These are phyloP conservation scores for Uromyces viciae-fabae DNA, from an alignment of 1,284 basidiomycete genomes.

Conservation along the genomic window DNA sequence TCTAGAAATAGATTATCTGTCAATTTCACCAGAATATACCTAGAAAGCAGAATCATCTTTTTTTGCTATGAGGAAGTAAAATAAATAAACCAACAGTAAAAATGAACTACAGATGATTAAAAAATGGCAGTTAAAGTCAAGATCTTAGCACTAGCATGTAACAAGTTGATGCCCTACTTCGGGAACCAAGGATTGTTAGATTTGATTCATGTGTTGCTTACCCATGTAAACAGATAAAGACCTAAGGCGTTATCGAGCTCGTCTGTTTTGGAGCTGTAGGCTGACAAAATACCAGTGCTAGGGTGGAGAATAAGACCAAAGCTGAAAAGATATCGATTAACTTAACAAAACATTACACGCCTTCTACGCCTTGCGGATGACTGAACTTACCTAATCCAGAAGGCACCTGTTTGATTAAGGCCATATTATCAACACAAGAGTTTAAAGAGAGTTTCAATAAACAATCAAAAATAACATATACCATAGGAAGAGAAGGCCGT, in stretches of 20 bases:
- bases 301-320: constrained; percentile 53
- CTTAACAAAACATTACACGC: constrained; percentile 56
- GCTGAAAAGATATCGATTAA: not conserved
- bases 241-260: constrained; percentile 59
- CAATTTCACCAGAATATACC: not conserved
- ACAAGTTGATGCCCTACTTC: too few species aligned
- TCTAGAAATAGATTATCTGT: constrained; percentile 47
- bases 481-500: constrained; percentile 59
- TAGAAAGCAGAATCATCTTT: not conserved
- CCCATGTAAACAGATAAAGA: constrained; percentile 55
- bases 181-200: too few species aligned
- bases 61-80: too few species aligned
- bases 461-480: not conserved
- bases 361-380: not conserved
- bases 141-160: too few species aligned
- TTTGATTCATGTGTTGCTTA: too few species aligned
- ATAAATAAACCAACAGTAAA: constrained; percentile 60
- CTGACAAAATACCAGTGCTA: constrained; percentile 59
- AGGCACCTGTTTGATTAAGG: not conserved
- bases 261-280: constrained; percentile 49
- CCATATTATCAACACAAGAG: not conserved
- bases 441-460: not conserved
- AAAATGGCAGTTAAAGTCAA: not conserved
- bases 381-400: constrained; percentile 14
- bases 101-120: constrained; percentile 62